phyloP scores from a whole-genome alignment of 1,139 yeast genomes.

The Debaryomyces udenii region DNA sequence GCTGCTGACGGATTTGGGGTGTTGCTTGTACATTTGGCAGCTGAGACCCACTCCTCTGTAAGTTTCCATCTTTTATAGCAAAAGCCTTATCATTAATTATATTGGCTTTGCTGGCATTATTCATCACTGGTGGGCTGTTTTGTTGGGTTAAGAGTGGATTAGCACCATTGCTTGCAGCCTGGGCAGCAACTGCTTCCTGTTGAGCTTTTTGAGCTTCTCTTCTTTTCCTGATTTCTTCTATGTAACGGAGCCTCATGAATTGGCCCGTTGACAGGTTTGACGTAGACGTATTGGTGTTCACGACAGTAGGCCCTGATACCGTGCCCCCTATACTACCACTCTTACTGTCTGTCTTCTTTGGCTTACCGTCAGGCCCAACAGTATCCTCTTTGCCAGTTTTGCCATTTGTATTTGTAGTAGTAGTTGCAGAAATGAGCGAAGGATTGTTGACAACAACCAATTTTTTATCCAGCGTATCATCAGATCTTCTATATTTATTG shows the following conservation, averaged over 20 bases:
- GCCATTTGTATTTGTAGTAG: conserved; percentile 18
- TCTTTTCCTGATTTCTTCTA: conserved; percentile 50
- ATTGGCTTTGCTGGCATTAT: conserved; percentile 14
- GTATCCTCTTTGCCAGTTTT: conserved; percentile 22
- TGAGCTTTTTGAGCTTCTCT: conserved; percentile 48
- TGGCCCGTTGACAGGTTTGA: conserved; percentile 39
- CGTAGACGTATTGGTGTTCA: conserved; percentile 23
- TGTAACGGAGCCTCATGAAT: conserved; percentile 51
- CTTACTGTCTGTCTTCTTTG: conserved; percentile 28
- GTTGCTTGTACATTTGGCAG: conserved; percentile 10
- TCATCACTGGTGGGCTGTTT: conserved; percentile 6
- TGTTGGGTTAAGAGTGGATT: conserved; percentile 35
- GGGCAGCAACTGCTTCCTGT: conserved; percentile 42
- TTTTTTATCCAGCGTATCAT: conserved; percentile 42
- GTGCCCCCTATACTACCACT: conserved; percentile 12
- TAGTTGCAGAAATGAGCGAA: conserved; percentile 20
- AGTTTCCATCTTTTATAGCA: conserved; percentile 2
- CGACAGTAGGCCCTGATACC: conserved; percentile 22
- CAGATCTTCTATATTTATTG: conserved; percentile 42
- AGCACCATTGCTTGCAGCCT: conserved; percentile 37
- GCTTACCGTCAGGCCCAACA: conserved; percentile 25
- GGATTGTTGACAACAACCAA: conserved; percentile 46
- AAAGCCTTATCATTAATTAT: conserved; percentile 12
- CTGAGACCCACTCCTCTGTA: conserved; percentile 1
- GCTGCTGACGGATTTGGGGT: conserved; percentile 12